Evolutionary conservation across 2,329 filamentous ascomycete genomes (phyloP).

Genomic region (Dothideomycetes sp.): DNA sequence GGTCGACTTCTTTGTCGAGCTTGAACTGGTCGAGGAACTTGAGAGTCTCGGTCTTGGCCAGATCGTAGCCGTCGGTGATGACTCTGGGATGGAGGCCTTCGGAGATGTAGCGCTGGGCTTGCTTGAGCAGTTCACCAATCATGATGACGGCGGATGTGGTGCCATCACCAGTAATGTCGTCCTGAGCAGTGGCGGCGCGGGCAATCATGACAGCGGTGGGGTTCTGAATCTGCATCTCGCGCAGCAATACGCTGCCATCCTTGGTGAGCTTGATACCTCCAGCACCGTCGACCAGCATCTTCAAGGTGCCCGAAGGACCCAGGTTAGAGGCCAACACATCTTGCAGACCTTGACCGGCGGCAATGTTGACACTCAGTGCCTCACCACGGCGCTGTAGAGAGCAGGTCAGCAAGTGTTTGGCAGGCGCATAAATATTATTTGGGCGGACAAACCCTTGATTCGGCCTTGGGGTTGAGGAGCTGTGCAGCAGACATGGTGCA

Average conservation of each 20-base stretch:
- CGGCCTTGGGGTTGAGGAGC: constrained; percentile 96
- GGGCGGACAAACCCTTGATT: constrained; percentile 66
- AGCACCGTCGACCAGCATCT: constrained; percentile 69
- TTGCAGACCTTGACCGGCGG: constrained; percentile 72
- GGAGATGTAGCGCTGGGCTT: constrained; percentile 90
- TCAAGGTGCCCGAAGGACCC: constrained; percentile 86
- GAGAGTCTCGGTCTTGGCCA: constrained; percentile 85
- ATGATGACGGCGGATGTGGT: constrained; percentile 93
- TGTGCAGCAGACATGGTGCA: constrained; percentile 84
- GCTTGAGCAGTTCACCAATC: constrained; percentile 94
- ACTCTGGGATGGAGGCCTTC: constrained; percentile 96
- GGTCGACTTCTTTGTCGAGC: constrained; percentile 75
- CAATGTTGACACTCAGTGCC: constrained; percentile 95
- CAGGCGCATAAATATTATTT: constrained; percentile 8
- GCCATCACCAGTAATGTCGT: constrained; percentile 96
- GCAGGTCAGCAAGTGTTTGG: constrained; percentile 30
- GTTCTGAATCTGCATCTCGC: constrained; percentile 90
- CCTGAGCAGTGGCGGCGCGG: constrained; percentile 85
- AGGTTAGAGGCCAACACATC: constrained; percentile 88
- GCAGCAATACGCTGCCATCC: constrained; percentile 80
- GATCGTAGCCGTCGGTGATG: constrained; percentile 94
- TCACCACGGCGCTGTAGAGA: constrained; percentile 76
- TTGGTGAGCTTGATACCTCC: constrained; percentile 94
- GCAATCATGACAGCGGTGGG: constrained; percentile 82
- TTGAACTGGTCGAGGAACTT: constrained; percentile 97